Evolutionary conservation across 805 yeast genomes (phyloP).

Genomic region (Kodamaea lidongshanica): DNA sequence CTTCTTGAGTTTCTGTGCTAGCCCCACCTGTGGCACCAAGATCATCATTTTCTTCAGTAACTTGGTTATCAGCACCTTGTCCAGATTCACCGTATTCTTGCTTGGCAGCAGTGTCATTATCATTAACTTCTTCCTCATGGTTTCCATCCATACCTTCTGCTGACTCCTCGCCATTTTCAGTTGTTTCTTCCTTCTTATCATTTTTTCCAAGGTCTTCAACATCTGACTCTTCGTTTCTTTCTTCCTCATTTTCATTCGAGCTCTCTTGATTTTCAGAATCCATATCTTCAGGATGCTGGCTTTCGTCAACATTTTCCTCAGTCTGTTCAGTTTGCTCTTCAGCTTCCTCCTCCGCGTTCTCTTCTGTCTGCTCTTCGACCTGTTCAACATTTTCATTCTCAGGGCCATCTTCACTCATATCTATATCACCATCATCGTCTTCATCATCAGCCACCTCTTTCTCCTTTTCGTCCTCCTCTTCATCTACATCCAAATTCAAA

Average conservation of each 20-base stretch:
- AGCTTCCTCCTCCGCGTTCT: constrained; percentile 31
- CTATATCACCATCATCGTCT: constrained; percentile 20
- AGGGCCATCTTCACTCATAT: constrained; percentile 20
- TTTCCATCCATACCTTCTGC: constrained; percentile 17
- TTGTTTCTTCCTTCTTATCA: constrained; percentile 10
- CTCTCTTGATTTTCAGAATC: constrained; percentile 11
- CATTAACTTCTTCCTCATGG: constrained; percentile 36
- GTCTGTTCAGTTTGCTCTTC: constrained; percentile 23
- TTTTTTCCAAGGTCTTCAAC: constrained; percentile 9
- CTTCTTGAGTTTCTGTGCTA: constrained; percentile 28
- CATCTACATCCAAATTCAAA: constrained; percentile 79
- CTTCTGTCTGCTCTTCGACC: constrained; percentile 23
- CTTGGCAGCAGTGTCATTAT: constrained; percentile 52
- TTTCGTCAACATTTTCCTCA: constrained; percentile 16
- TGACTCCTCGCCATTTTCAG: constrained; percentile 25
- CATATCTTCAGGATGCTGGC: constrained; percentile 2
- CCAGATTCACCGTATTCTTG: constrained; percentile 58
- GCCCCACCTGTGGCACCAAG: constrained; percentile 62
- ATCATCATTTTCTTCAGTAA: constrained; percentile 55
- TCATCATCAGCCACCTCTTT: constrained; percentile 23
- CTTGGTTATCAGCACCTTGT: constrained; percentile 54
- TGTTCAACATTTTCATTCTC: constrained; percentile 24
- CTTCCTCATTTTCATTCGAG: constrained; percentile 22
- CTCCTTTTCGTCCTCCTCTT: constrained; percentile 40
- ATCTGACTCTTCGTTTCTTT: constrained; percentile 1